These are phyloP conservation scores for Picocystis sp. DNA, from an alignment of 163 green algal species.

Conservation along the genomic window DNA sequence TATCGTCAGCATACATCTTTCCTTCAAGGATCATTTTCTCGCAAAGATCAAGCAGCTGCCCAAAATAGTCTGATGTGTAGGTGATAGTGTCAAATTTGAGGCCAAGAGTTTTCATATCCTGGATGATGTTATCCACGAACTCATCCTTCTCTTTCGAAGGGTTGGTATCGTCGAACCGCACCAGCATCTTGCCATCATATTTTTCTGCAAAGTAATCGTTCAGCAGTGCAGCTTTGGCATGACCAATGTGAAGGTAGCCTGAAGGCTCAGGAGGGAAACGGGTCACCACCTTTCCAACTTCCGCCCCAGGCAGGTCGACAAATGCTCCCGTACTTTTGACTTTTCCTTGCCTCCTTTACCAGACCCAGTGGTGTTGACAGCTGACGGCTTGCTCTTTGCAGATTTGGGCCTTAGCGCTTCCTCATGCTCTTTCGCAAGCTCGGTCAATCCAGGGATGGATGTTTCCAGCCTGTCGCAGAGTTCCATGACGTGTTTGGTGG, in stretches of 20 bases:
- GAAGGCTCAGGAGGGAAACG: conserved; percentile 93
- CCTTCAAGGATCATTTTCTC: conserved; percentile 76
- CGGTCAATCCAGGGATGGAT: neutral
- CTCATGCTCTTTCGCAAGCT: neutral
- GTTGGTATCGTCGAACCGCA: conserved; percentile 99
- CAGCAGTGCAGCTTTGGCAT: conserved; percentile 85
- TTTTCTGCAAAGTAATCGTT: conserved; percentile 84
- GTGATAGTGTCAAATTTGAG: conserved; percentile 54
- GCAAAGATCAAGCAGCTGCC: conserved; percentile 54
- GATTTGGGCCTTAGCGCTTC: no score
- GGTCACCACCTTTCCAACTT: conserved; percentile 78
- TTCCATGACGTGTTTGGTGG: no score
- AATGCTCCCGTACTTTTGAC: neutral
- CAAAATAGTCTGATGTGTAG: conserved; percentile 94
- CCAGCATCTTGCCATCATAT: conserved; percentile 64
- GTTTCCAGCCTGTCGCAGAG: no score
- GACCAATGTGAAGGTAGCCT: conserved; percentile 95
- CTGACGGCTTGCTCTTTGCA: neutral
- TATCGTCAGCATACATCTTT: conserved; percentile 88
- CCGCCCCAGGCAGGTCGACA: conserved; percentile 50
- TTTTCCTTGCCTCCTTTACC: conserved; percentile 2
- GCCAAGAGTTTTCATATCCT: conserved; percentile 63
- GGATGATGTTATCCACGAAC: conserved; percentile 91
- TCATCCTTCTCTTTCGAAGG: conserved; percentile 96
- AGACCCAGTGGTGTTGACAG: neutral